Evolutionary conservation across 371 early-diverging fungal genomes (phyloP).

Genomic region (Dichotomocladium elegans): DNA sequence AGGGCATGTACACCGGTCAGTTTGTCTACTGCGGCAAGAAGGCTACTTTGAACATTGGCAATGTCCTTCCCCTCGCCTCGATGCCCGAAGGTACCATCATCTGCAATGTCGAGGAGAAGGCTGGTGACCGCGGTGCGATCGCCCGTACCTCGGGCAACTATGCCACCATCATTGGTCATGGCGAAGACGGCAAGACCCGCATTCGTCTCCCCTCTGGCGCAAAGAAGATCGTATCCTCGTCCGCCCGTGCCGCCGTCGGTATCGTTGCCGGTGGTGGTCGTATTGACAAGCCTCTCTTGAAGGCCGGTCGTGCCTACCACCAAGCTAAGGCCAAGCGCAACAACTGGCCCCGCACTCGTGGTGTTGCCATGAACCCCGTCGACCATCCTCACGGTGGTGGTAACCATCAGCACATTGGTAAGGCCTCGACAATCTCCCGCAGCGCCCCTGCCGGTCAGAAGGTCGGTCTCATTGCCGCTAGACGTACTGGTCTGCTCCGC

Average conservation of each 20-base stretch:
- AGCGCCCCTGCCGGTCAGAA: slow-evolving; percentile 97
- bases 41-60: slow-evolving; percentile 94
- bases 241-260: slow-evolving; percentile 96
- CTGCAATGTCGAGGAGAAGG: slow-evolving; percentile 97
- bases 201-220: slow-evolving; percentile 96
- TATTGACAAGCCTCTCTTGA: slow-evolving; percentile 99
- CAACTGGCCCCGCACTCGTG: slow-evolving; percentile 99
- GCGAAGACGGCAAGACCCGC: slow-evolving; percentile 97
- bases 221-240: slow-evolving; percentile 92
- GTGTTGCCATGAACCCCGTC: slow-evolving; percentile 99
- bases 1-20: slow-evolving; percentile 99
- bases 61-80: slow-evolving; percentile 90
- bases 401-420: slow-evolving; percentile 99
- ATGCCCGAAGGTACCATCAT: slow-evolving; percentile 99
- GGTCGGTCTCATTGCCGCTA: slow-evolving; percentile 99
- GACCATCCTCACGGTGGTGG: slow-evolving; percentile 77
- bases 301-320: slow-evolving; percentile 99
- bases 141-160: slow-evolving; percentile 99
- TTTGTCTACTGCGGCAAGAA: slow-evolving; percentile 99
- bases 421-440: slow-evolving; percentile 98
- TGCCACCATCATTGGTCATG: slow-evolving; percentile 98
- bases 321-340: slow-evolving; percentile 98
- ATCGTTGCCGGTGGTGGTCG: slow-evolving; percentile 99
- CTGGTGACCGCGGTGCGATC: slow-evolving; percentile 97
- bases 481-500: slow-evolving; percentile 98